Percentiles rank a stretch among this genome's conserved stretches.
Conservation (phyloP, 2,329 filamentous ascomycete species). For the Macrophomina phaseolina region DNA sequence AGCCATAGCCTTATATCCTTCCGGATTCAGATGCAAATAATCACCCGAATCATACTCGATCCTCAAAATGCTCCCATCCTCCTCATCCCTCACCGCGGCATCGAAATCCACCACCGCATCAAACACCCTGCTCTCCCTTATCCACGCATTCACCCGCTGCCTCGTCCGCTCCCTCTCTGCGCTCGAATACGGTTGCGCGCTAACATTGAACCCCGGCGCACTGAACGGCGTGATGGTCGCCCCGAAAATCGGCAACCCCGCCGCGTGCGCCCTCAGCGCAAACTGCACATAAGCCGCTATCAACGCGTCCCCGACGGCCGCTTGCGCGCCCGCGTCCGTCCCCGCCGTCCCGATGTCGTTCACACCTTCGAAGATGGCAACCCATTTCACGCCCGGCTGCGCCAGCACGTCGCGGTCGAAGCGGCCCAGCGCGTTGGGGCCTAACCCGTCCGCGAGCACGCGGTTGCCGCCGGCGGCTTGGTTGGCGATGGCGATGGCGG, state of each 20-base stretch:
- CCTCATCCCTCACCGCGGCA: conserved; percentile 58
- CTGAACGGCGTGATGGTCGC: conserved; percentile 71
- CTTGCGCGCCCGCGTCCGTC: conserved; percentile 53
- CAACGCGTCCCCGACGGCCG: conserved; percentile 56
- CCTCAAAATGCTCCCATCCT: conserved; percentile 56
- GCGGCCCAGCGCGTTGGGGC: conserved; percentile 65
- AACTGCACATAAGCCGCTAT: conserved; percentile 66
- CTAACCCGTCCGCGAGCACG: conserved; percentile 63
- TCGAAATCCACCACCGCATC: conserved; percentile 70
- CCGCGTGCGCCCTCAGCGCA: conserved; percentile 58
- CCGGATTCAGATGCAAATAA: conserved; percentile 67
- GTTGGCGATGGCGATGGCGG: conserved; percentile 64
- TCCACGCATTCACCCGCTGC: conserved; percentile 66
- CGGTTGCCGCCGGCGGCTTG: conserved; percentile 73
- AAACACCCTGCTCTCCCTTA: conserved; percentile 61
- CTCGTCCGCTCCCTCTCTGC: conserved; percentile 60
- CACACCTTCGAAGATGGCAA: conserved; percentile 71
- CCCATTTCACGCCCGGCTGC: conserved; percentile 63
- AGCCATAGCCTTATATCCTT: conserved; percentile 66
- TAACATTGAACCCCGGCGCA: conserved; percentile 44
- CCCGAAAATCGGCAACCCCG: conserved; percentile 63
- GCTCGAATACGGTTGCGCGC: conserved; percentile 58
- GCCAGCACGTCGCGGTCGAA: conserved; percentile 69
- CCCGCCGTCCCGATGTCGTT: conserved; percentile 68
- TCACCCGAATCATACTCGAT: conserved; percentile 65